phyloP scores from a whole-genome alignment of 371 early-diverging fungal genomes.

The Polyrhizophydium stewartii region DNA sequence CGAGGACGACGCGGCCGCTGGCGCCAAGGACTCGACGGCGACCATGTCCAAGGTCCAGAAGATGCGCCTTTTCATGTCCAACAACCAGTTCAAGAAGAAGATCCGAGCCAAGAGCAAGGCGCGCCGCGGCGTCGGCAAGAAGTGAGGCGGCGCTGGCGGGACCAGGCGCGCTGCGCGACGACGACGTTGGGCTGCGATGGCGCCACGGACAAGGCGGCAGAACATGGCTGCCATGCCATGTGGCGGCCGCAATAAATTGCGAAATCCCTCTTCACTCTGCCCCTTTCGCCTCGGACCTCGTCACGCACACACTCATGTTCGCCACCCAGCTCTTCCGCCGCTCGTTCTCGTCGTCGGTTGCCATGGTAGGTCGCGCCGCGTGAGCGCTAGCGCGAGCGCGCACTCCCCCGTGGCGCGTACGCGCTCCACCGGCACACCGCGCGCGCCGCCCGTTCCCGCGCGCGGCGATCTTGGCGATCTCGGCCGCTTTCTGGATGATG shows the following conservation, averaged over 20 bases:
- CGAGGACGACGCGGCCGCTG: background rate
- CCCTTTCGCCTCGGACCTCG: too few species aligned
- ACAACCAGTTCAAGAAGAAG: background rate
- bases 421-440: constrained; percentile 2
- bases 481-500: background rate
- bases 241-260: too few species aligned
- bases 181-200: too few species aligned
- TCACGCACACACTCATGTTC: constrained; percentile 17
- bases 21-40: background rate
- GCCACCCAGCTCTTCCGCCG: constrained; percentile 26
- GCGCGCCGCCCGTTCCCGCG: background rate
- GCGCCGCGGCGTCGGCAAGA: background rate
- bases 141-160: background rate
- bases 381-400: background rate
- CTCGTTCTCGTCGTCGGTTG: constrained; percentile 28
- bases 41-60: background rate
- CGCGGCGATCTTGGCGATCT: background rate
- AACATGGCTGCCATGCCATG: too few species aligned
- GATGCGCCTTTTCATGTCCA: background rate
- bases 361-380: constrained; percentile 16
- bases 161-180: too few species aligned
- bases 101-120: background rate
- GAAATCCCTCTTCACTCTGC: too few species aligned
- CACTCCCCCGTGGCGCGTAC: constrained; percentile 1
- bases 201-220: too few species aligned